A percentile compares a stretch with the other conserved stretches of the same genome.
These are phyloP conservation scores for Penicillium sp. DNA, from an alignment of 2,329 filamentous ascomycete genomes.

Conservation along the genomic window DNA sequence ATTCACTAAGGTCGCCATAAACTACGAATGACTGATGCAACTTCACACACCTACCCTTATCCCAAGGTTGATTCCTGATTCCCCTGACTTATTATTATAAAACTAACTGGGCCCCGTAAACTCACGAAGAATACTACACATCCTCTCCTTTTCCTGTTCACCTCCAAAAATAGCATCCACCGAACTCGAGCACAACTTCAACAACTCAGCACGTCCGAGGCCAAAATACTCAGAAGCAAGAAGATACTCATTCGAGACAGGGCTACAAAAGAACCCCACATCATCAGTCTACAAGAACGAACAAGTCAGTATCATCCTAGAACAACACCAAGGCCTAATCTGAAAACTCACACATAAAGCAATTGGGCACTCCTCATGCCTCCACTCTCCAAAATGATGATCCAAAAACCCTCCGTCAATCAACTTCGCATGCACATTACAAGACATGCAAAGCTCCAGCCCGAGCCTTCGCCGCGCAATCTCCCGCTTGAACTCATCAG, in stretches of 20 bases:
- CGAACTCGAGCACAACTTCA: constrained; percentile 56
- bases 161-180: constrained; percentile 65
- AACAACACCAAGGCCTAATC: background rate
- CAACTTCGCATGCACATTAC: constrained; percentile 74
- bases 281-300: constrained; percentile 64
- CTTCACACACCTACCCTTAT: too few relatives aligned
- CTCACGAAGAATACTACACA: constrained; percentile 11
- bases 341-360: constrained; percentile 61
- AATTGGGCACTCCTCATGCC: constrained; percentile 55
- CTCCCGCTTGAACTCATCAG: constrained; percentile 54
- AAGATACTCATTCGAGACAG: constrained; percentile 70
- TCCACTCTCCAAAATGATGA: constrained; percentile 76
- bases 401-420: constrained; percentile 59
- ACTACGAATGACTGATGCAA: too few relatives aligned
- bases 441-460: constrained; percentile 72
- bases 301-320: constrained; percentile 12
- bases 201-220: constrained; percentile 48
- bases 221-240: constrained; percentile 68
- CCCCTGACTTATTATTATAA: too few relatives aligned
- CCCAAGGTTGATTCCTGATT: too few relatives aligned
- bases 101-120: background rate
- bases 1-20: too few relatives aligned
- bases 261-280: constrained; percentile 73
- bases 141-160: constrained; percentile 52
- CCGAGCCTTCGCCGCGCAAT: constrained; percentile 56